phyloP scores from a whole-genome alignment of 306 rosid genomes.

The Acacia confusa region DNA sequence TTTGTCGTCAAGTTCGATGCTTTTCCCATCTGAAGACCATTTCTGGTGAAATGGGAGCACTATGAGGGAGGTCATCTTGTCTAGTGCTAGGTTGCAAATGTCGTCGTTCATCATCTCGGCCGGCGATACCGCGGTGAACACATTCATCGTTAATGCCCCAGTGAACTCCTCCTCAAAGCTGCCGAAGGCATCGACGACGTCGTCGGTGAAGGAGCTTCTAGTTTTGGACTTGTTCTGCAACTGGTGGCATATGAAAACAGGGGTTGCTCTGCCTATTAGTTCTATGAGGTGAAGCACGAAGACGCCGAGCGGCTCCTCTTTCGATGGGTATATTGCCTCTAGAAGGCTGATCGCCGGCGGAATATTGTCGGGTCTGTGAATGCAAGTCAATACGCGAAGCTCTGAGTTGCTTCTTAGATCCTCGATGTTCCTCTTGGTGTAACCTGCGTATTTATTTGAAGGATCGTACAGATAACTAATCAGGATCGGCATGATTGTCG shows the following conservation, averaged over 20 bases:
- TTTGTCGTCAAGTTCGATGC: slow-evolving; percentile 46
- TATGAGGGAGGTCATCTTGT: slow-evolving; percentile 56
- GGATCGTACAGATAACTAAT: slow-evolving; percentile 52
- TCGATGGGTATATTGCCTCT: slow-evolving; percentile 48
- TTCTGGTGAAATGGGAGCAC: slow-evolving; percentile 65
- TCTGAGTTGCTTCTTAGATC: slow-evolving; percentile 38
- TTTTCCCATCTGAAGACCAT: slow-evolving; percentile 55
- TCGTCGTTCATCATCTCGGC: slow-evolving; percentile 64
- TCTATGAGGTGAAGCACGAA: slow-evolving; percentile 63
- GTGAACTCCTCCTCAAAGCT: slow-evolving; percentile 41
- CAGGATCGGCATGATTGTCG: slow-evolving; percentile 35
- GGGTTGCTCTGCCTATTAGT: slow-evolving; percentile 63
- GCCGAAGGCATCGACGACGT: slow-evolving; percentile 43
- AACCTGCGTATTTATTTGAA: slow-evolving; percentile 52
- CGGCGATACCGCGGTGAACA: slow-evolving; percentile 66
- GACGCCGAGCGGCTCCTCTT: slow-evolving; percentile 39
- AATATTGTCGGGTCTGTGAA: slow-evolving; percentile 45
- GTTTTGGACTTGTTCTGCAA: slow-evolving; percentile 36
- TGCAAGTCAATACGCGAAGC: slow-evolving; percentile 51
- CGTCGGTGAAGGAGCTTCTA: slow-evolving; percentile 17
- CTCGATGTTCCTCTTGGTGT: slow-evolving; percentile 50
- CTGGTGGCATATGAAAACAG: slow-evolving; percentile 59
- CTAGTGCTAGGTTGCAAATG: slow-evolving; percentile 57
- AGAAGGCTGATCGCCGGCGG: slow-evolving; percentile 57
- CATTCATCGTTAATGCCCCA: slow-evolving; percentile 25